These are phyloP conservation scores for Beauveria pseudobassiana DNA, from an alignment of 2,329 filamentous ascomycete species.

Conservation along the genomic window DNA sequence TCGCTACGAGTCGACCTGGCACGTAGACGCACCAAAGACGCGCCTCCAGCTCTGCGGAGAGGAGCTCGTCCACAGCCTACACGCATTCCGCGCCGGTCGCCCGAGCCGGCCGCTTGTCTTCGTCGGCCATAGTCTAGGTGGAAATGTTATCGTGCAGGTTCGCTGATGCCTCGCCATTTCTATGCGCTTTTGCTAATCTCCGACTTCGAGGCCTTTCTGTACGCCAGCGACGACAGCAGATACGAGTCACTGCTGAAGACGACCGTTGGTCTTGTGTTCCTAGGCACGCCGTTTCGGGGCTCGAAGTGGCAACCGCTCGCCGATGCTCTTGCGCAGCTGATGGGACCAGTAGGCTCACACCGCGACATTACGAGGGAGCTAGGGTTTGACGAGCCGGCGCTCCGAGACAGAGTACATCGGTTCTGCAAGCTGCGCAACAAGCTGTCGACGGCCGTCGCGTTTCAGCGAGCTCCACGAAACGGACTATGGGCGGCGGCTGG, in stretches of 20 bases:
- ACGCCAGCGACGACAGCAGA: slow-evolving; percentile 11
- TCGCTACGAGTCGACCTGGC: slow-evolving; percentile 17
- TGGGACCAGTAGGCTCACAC: slow-evolving; percentile 14
- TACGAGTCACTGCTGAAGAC: slow-evolving; percentile 2
- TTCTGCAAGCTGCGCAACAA: slow-evolving; percentile 10
- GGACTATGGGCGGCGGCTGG: background rate
- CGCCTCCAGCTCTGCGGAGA: slow-evolving; percentile 16
- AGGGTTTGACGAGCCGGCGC: slow-evolving; percentile 10
- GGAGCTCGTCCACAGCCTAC: slow-evolving; percentile 14
- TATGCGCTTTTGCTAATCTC: background rate
- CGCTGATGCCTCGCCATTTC: background rate
- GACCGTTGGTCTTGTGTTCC: slow-evolving; percentile 14
- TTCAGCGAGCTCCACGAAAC: background rate
- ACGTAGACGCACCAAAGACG: slow-evolving; percentile 15
- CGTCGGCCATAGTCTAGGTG: slow-evolving; percentile 18
- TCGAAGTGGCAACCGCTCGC: slow-evolving; percentile 10
- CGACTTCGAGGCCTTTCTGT: slow-evolving; percentile 11
- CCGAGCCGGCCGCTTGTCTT: slow-evolving; percentile 15
- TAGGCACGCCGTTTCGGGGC: slow-evolving; percentile 15
- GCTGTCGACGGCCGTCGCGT: background rate
- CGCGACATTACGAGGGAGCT: slow-evolving; percentile 14
- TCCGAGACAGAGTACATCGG: slow-evolving; percentile 15
- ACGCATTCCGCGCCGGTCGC: slow-evolving; percentile 5
- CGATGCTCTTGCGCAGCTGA: slow-evolving; percentile 5
- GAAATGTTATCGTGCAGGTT: slow-evolving; percentile 16